A percentile compares a stretch with the other conserved stretches of the same genome.
Evolutionary conservation across 148 eudicot genomes (phyloP).

Genomic region (Camellia sinensis): DNA sequence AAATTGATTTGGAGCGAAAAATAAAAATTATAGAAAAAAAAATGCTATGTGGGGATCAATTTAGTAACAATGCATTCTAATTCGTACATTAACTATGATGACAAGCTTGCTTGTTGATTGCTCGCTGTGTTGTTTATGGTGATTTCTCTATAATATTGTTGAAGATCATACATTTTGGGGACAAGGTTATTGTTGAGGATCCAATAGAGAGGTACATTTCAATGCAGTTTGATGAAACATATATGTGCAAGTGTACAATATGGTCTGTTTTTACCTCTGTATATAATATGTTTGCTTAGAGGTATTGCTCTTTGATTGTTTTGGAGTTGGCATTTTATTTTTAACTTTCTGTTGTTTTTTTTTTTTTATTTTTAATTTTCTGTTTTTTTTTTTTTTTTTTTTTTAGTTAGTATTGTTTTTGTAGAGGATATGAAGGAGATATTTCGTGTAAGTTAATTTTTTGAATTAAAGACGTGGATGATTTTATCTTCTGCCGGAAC

Average conservation of each 20-base stretch:
- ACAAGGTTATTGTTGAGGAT: constrained; percentile 76
- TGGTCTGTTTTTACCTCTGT: not conserved
- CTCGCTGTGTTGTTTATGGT: not conserved
- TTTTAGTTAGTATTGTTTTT: not conserved
- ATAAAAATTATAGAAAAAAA: too few species aligned
- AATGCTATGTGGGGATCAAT: not conserved
- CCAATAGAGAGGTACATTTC: constrained; percentile 77
- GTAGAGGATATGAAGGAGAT: not conserved
- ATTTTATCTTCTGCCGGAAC: not conserved
- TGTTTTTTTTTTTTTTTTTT: too few species aligned
- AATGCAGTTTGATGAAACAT: not conserved
- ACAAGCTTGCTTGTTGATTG: not conserved
- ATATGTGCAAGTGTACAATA: not conserved
- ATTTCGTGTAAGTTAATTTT: not conserved
- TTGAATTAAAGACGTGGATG: not conserved
- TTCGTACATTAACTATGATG: not conserved
- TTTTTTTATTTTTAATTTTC: not conserved
- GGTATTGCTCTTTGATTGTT: not conserved
- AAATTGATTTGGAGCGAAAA: not conserved
- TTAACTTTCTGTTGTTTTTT: too few species aligned
- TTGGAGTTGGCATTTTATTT: not conserved
- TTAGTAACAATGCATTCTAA: not conserved
- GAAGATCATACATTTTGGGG: constrained; percentile 78
- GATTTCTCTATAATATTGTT: constrained; percentile 2
- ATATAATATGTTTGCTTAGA: not conserved